Percentiles rank a stretch among this genome's conserved stretches.
Conservation (phyloP, 176 grass and related monocot species). For the Aegilops tauschii region DNA sequence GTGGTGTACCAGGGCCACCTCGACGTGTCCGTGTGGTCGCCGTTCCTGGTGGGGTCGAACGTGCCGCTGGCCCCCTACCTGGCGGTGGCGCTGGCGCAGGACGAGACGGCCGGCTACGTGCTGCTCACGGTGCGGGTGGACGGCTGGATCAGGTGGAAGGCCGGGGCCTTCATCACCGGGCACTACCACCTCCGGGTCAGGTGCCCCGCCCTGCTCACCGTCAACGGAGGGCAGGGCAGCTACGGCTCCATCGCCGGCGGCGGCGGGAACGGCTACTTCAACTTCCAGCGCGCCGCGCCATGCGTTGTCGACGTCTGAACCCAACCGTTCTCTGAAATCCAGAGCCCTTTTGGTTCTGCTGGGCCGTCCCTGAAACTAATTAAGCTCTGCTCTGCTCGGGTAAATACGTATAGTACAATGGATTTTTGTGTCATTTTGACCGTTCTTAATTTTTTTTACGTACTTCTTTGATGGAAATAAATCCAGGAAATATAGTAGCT, state of each 20-base stretch:
- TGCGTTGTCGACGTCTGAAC: conserved; percentile 66
- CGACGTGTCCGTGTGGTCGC: conserved; percentile 60
- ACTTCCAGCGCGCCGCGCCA: conserved; percentile 31
- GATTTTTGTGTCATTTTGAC: not conserved
- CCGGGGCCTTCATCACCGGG: conserved; percentile 49
- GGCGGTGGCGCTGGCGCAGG: conserved; percentile 35
- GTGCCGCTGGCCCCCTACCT: conserved; percentile 55
- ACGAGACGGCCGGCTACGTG: conserved; percentile 57
- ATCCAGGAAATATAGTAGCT: not conserved
- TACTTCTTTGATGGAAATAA: not conserved
- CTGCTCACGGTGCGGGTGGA: conserved; percentile 55
- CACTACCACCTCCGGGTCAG: conserved; percentile 55
- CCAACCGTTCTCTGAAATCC: not conserved
- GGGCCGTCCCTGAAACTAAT: not conserved
- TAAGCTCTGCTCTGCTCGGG: not conserved
- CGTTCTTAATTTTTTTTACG: not conserved
- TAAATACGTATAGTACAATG: not conserved
- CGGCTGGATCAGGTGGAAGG: conserved; percentile 60
- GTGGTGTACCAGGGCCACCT: conserved; percentile 54
- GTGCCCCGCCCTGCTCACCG: conserved; percentile 67
- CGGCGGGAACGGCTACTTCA: conserved; percentile 44
- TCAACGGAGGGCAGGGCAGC: conserved; percentile 33
- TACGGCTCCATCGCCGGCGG: conserved; percentile 40
- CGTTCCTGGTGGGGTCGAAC: conserved; percentile 50
- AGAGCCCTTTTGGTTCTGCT: not conserved